Base-by-base conservation (phyloP, 2,329 filamentous ascomycete species). In the Chaetomium strumarium region DNA sequence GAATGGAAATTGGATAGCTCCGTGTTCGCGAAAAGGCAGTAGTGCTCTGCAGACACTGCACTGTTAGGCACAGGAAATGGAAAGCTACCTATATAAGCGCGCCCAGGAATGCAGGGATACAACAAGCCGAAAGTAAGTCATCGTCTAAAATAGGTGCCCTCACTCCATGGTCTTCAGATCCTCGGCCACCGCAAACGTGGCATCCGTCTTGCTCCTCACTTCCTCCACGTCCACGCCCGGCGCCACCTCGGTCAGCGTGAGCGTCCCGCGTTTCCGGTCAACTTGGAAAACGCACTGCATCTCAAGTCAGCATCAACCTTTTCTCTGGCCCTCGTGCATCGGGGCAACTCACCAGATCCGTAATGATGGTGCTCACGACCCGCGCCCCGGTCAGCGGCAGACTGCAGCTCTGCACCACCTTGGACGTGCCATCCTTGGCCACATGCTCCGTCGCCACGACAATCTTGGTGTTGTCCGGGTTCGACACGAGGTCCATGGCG, bases 291-390 rank as follows among this genome's bases (percentile, higher is more conserved):
- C 86, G 56, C 84, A 85, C 78, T 83, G 53, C 11, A 29, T 5
- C 31, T 6, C 24, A n/a, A 11, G 38, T 51, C 31, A 52, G 46
- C 16, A 39, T n/a, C 17, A 33, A 31, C 37, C 7, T 11, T 36
- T 29, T 42, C 2, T 13, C 11, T 16, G 14, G 1, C 8, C 33
- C 34, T n/a, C 30, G 7, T 33, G 12, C 9, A 14, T 14, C 11
- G 12, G 13, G 16, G 30, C 13, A 6, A 75, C 81, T 71, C 66
- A 84, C 84, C 64, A 92, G 67, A 59, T 93, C 84, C 0, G 84
- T 88, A 52, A 87, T 86, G 53, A 88, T 85, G 3, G 82, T 85
- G 72, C 81, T 85, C 8, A 86, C 84, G n/a, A 82, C 80, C 34
- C 74, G 72, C 34, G 79, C 81, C 1, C 84, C 84, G 0, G 84